Percentiles rank a stretch among this genome's conserved stretches.
Conservation (phyloP, 2,329 filamentous ascomycete species). For the Pseudocercospora cruenta region DNA sequence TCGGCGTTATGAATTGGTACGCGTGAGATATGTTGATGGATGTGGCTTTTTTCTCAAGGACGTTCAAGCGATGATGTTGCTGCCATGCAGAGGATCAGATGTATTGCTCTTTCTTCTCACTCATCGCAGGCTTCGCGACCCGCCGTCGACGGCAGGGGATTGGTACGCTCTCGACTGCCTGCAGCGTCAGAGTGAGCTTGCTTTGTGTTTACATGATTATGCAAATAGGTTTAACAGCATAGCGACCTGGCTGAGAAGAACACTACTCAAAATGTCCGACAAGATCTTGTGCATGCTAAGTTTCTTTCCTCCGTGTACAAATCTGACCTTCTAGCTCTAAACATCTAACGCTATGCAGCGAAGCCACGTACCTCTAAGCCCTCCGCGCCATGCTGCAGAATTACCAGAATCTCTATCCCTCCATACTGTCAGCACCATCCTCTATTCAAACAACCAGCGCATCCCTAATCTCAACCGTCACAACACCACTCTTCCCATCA, state of each 20-base stretch:
- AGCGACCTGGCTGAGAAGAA: slow-evolving; percentile 8
- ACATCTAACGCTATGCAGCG: neutral
- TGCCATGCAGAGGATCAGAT: neutral
- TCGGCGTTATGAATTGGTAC: neutral
- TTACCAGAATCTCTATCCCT: neutral
- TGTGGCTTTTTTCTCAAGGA: slow-evolving; percentile 9
- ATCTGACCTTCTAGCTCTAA: slow-evolving; percentile 5
- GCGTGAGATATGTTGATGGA: slow-evolving; percentile 5
- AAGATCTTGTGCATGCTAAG: neutral
- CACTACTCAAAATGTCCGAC: slow-evolving; percentile 3
- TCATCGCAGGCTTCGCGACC: neutral
- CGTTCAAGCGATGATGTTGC: slow-evolving; percentile 11
- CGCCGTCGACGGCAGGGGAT: neutral
- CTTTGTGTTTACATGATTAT: slow-evolving; percentile 1
- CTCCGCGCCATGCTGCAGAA: neutral
- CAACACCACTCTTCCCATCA: slow-evolving; percentile 58
- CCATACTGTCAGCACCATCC: neutral
- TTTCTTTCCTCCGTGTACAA: neutral
- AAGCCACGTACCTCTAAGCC: neutral
- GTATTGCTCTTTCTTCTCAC: slow-evolving; percentile 3
- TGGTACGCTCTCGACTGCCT: neutral
- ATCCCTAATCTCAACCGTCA: slow-evolving; percentile 70
- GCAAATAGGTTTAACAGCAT: slow-evolving; percentile 5
- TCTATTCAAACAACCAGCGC: slow-evolving; percentile 46
- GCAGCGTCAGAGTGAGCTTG: neutral